These are phyloP conservation scores for Aspergillus olivimuriae DNA, from an alignment of 495 filamentous ascomycete genomes.

Conservation along the genomic window DNA sequence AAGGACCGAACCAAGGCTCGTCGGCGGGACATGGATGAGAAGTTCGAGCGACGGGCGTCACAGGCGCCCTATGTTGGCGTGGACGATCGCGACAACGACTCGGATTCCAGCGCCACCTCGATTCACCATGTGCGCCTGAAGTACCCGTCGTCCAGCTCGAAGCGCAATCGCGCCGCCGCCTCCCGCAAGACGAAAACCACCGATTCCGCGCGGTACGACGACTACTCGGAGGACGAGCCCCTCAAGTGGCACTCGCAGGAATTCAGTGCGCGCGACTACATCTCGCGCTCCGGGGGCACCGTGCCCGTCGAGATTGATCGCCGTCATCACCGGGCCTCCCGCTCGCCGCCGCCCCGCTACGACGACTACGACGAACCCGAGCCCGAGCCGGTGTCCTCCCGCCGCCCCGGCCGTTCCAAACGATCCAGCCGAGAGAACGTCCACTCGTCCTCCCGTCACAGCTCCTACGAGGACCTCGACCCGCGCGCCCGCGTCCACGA, in stretches of 20 bases:
- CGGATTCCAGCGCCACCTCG: conserved; percentile 22
- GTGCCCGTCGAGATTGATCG: conserved; percentile 17
- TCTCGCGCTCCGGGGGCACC: conserved; percentile 25
- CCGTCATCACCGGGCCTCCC: conserved; percentile 18
- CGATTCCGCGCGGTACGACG: conserved; percentile 19
- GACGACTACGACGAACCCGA: conserved; percentile 31
- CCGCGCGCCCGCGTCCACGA: conserved; percentile 19
- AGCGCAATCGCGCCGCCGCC: conserved; percentile 6
- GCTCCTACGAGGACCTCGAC: conserved; percentile 31
- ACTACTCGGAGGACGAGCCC: conserved; percentile 24
- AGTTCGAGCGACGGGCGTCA: conserved; percentile 23
- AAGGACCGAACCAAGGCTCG: conserved; percentile 49
- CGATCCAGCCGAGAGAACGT: conserved; percentile 21
- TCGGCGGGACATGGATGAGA: conserved; percentile 41
- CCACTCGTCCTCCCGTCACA: conserved; percentile 25
- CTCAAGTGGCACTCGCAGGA: conserved; percentile 23
- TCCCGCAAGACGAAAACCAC: conserved; percentile 7
- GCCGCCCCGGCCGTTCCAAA: conserved; percentile 25
- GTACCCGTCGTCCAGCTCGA: conserved; percentile 10
- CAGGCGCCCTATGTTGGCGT: conserved; percentile 24
- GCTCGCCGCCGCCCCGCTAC: conserved; percentile 27
- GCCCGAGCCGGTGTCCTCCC: conserved; percentile 24
- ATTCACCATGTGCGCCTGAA: conserved; percentile 18
- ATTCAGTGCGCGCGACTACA: conserved; percentile 33
- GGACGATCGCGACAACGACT: conserved; percentile 26